Evolutionary conservation across 805 yeast genomes (phyloP).

Genomic region (Saccharomycopsis sp.): DNA sequence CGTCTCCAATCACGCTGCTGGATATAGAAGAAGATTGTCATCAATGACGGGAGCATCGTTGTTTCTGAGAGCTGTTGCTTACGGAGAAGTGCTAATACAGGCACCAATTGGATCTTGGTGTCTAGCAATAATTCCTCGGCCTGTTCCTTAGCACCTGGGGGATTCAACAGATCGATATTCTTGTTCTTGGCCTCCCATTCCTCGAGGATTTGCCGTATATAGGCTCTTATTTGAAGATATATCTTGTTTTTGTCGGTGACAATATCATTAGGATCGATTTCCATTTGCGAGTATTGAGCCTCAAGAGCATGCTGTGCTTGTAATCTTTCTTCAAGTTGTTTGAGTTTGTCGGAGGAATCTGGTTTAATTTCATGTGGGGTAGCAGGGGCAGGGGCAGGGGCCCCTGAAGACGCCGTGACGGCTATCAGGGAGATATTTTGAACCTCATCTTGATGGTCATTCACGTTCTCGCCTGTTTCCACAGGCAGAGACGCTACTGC

Average conservation of each 20-base stretch:
- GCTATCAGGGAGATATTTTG: background rate
- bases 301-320: constrained; percentile 25
- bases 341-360: constrained; percentile 22
- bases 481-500: too few relatives aligned
- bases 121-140: constrained; percentile 32
- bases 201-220: constrained; percentile 38
- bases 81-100: constrained; percentile 49
- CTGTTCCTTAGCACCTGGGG: constrained; percentile 18
- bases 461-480: background rate
- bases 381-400: background rate
- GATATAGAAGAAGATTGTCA: constrained; percentile 54
- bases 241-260: constrained; percentile 24
- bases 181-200: constrained; percentile 38
- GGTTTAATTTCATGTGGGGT: constrained; percentile 15
- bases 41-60: constrained; percentile 43
- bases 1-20: constrained; percentile 44
- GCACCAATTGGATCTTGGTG: constrained; percentile 44
- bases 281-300: constrained; percentile 29
- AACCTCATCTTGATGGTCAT: background rate
- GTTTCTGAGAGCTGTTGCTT: constrained; percentile 31
- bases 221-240: constrained; percentile 39
- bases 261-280: constrained; percentile 17
- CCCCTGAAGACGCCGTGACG: background rate
- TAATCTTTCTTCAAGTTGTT: constrained; percentile 31
- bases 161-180: constrained; percentile 25